Conservation (phyloP, 139 green algal species). For the Chlorella sp. region DNA sequence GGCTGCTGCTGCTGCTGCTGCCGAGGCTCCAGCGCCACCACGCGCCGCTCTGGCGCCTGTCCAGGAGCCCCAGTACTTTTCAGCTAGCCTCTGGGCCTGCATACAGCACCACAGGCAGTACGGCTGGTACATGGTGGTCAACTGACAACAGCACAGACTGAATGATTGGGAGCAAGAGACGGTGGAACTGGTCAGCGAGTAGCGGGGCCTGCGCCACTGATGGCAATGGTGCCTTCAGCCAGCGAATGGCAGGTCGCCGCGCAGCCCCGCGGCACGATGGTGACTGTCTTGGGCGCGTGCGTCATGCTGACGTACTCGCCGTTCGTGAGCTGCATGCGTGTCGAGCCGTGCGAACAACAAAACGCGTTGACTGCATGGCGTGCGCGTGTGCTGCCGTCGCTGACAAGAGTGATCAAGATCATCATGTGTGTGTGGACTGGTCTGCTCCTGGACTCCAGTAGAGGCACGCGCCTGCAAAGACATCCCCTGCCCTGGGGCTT, state of each 20-base stretch:
- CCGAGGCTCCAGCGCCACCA: not conserved
- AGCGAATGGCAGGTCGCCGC: too few species aligned
- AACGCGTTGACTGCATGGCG: not conserved
- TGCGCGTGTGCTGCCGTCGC: too few species aligned
- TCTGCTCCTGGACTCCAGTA: too few species aligned
- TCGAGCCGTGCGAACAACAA: not conserved
- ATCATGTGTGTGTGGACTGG: too few species aligned
- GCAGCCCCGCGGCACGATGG: too few species aligned
- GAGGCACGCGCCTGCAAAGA: too few species aligned
- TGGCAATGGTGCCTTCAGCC: too few species aligned
- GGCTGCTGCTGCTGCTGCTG: not conserved
- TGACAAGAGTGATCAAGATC: too few species aligned
- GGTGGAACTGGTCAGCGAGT: not conserved
- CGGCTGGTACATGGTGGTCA: not conserved
- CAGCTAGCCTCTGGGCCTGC: constrained; percentile 27
- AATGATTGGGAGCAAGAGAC: not conserved
- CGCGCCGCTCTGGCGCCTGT: not conserved
- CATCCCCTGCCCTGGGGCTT: too few species aligned
- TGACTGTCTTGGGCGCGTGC: too few species aligned
- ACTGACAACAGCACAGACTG: not conserved
- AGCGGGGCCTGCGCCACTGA: too few species aligned
- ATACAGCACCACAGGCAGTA: not conserved
- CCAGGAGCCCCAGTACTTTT: constrained; percentile 72
- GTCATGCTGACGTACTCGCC: too few species aligned
- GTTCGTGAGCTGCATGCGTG: not conserved